Percentiles rank a stretch among this genome's conserved stretches.
These are phyloP conservation scores for Spiraea crenata DNA, from an alignment of 331 rosid genomes.

Conservation along the genomic window DNA sequence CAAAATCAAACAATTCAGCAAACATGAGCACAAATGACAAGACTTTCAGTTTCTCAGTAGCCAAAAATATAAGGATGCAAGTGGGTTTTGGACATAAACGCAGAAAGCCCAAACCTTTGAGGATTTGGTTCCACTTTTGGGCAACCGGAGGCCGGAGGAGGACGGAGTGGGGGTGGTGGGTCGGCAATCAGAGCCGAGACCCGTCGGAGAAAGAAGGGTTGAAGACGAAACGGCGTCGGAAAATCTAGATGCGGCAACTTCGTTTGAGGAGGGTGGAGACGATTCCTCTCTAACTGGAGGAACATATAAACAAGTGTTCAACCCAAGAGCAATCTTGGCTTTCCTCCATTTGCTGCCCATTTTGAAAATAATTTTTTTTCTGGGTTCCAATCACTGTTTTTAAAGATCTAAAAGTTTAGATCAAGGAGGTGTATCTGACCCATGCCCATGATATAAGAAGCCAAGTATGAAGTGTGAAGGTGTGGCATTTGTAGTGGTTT, in stretches of 20 bases:
- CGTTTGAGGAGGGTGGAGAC: constrained; percentile 25
- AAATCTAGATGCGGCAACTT: constrained; percentile 27
- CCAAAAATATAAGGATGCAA: constrained; percentile 12
- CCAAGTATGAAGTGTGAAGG: background rate
- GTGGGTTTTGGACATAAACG: background rate
- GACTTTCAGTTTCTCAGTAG: background rate
- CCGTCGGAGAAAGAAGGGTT: constrained; percentile 33
- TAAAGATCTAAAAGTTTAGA: constrained; percentile 7
- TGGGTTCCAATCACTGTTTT: background rate
- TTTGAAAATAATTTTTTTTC: background rate
- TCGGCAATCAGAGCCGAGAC: constrained; percentile 33
- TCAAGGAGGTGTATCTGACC: background rate
- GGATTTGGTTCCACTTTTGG: constrained; percentile 54
- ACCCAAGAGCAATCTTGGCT: constrained; percentile 70
- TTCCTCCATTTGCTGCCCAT: constrained; percentile 92
- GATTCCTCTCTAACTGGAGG: constrained; percentile 56
- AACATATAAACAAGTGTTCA: constrained; percentile 55
- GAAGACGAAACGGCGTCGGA: constrained; percentile 43
- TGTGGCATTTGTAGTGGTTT: background rate
- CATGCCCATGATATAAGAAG: background rate
- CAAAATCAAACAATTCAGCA: background rate
- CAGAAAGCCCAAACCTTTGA: constrained; percentile 57
- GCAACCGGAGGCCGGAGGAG: constrained; percentile 45
- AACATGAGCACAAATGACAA: background rate
- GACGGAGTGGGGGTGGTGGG: constrained; percentile 57